Evolutionary conservation across 208 protist genomes (phyloP), one percentile per base, ranked within the genome.

Genomic region (Wallacemonas sp.): DNA sequence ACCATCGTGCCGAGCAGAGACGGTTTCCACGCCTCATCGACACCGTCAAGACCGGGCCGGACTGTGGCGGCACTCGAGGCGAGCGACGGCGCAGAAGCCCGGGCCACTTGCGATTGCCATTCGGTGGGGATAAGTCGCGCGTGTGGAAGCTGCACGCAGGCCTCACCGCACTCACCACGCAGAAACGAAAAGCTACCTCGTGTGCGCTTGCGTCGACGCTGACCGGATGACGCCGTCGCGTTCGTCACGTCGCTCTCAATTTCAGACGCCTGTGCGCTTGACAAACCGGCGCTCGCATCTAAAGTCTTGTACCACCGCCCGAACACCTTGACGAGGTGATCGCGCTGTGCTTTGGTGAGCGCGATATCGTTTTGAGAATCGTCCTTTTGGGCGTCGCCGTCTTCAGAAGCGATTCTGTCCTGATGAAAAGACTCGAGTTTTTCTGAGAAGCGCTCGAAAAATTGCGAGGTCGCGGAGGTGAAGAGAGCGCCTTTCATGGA

Each of bases 111-210:
- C 21, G 34, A 22, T 1, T 33, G 56, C 73, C 73, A 79, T 59
- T 46, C 44, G 21, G 63, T 62, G 0, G 68, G 62, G 26, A 64
- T 41, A 11, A 61, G 56, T 6, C 49, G 65, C 51, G 68, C 47
- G 56, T 75, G 75, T 15, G 75, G 65, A 9, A 72, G 65, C n/a
- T 55, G 56, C 54, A 76, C 61, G 34, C 45, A 63, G 11, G 53
- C 24, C 51, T 58, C 51, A 2, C 51, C 51, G 51, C 51, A 58
- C 21, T 63, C 33, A 9, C 63, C 42, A 26, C 47, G 38, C 24
- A 75, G 12, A 44, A 70, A 80, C 1, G 58, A 66, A 27, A 49
- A 66, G 34, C 39, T 34, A 21, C n/a, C n/a, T n/a, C 42, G 42
- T 21, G 42, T 21, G 11, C 42, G 42, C n/a, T 49, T 49, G 42